Conservation (phyloP, 192 early-diverging fungal genomes). For the Entomortierella beljakovae region DNA sequence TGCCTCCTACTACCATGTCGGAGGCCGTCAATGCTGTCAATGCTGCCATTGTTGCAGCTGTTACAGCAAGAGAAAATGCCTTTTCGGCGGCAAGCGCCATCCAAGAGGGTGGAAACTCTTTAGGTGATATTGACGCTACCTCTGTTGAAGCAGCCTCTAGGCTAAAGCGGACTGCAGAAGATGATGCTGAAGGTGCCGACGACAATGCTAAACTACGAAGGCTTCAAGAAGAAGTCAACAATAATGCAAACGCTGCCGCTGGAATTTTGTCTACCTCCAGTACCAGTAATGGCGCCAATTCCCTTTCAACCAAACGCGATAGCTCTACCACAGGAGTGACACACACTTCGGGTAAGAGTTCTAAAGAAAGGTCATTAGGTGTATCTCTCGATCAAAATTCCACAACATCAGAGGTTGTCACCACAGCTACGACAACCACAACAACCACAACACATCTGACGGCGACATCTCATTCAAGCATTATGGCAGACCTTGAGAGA, state of each 20-base stretch:
- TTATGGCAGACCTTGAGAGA: slow-evolving; percentile 47
- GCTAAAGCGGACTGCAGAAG: slow-evolving; percentile 33
- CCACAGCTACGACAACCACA: too few species aligned
- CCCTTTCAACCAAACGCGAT: slow-evolving; percentile 9
- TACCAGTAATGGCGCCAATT: slow-evolving; percentile 7
- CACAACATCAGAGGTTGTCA: slow-evolving; percentile 4
- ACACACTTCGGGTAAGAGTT: not conserved
- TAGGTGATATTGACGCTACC: slow-evolving; percentile 6
- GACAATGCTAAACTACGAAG: slow-evolving; percentile 51
- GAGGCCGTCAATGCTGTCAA: slow-evolving; percentile 48
- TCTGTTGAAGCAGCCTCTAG: slow-evolving; percentile 11
- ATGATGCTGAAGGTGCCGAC: slow-evolving; percentile 35
- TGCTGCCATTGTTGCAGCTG: slow-evolving; percentile 49
- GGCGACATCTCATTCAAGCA: slow-evolving; percentile 32
- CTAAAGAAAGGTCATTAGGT: not conserved
- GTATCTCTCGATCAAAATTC: not conserved
- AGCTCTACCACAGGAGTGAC: slow-evolving; percentile 27
- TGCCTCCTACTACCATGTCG: slow-evolving; percentile 41
- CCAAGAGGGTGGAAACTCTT: not conserved
- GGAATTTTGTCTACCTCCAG: slow-evolving; percentile 26
- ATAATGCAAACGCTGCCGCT: slow-evolving; percentile 45
- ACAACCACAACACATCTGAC: slow-evolving; percentile 33
- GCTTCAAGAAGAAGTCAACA: slow-evolving; percentile 51
- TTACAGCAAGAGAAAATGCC: slow-evolving; percentile 34
- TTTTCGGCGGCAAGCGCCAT: slow-evolving; percentile 11